Percentiles rank a stretch among this genome's conserved stretches.
Evolutionary conservation across 345 rosid species (phyloP).

Genomic region (Pistacia atlantica): DNA sequence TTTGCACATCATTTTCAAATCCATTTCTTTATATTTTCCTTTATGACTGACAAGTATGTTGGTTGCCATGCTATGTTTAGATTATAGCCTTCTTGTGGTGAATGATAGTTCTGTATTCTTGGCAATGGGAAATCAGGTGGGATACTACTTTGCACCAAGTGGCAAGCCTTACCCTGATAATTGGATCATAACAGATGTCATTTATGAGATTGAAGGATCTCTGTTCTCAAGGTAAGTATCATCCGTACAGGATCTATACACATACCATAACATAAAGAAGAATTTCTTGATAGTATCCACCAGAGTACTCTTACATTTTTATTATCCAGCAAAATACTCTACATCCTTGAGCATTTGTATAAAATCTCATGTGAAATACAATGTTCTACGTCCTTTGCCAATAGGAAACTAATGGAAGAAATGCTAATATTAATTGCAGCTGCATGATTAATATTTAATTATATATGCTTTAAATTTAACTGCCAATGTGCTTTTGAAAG

Average conservation of each 20-base stretch:
- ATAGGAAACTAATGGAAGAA: not conserved
- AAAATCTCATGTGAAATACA: not conserved
- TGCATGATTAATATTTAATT: not conserved
- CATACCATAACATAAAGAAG: not conserved
- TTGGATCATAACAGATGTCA: conserved; percentile 93
- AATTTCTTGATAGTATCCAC: not conserved
- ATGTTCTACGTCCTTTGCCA: not conserved
- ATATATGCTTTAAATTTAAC: not conserved
- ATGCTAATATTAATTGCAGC: not conserved
- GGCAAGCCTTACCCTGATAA: conserved; percentile 99
- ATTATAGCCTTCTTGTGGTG: conserved; percentile 7
- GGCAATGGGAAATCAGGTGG: conserved; percentile 63
- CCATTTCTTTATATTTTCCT: conserved; percentile 2
- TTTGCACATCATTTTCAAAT: not conserved
- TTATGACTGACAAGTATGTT: conserved; percentile 8
- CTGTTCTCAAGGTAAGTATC: conserved; percentile 66
- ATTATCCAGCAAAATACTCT: too few species aligned
- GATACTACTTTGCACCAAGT: conserved; percentile 94
- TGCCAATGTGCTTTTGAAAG: not conserved
- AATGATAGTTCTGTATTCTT: conserved; percentile 31
- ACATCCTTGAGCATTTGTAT: not conserved
- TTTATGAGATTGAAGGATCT: conserved; percentile 90
- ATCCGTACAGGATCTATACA: not conserved
- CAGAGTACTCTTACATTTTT: not conserved
- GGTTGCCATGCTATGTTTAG: not conserved